These are phyloP conservation scores for Ogataea angusta DNA, from an alignment of 805 yeast genomes.

Conservation along the genomic window DNA sequence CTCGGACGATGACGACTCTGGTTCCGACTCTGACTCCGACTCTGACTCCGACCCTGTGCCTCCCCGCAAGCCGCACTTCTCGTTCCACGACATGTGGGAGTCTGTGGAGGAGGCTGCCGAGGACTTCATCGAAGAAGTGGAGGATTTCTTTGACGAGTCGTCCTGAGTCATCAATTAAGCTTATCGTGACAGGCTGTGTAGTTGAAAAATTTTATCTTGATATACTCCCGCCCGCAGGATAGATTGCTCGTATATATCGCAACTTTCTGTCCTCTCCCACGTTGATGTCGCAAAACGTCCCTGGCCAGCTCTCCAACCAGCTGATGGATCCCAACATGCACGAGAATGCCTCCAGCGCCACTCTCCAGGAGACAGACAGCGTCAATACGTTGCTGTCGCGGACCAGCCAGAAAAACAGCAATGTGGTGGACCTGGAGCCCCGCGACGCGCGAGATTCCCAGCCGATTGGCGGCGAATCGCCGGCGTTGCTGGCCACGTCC, in stretches of 20 bases:
- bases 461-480: conserved; percentile 23
- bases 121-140: conserved; percentile 25
- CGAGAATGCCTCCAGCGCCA: conserved; percentile 2
- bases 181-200: conserved; percentile 6
- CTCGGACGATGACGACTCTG: conserved; percentile 19
- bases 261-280: neutral
- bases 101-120: conserved; percentile 24
- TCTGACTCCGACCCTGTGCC: conserved; percentile 11
- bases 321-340: conserved; percentile 1
- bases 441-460: conserved; percentile 1
- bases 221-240: conserved; percentile 4
- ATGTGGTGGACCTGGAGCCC: conserved; percentile 12
- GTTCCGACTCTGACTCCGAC: conserved; percentile 12
- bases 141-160: conserved; percentile 20
- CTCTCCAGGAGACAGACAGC: conserved; percentile 11
- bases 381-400: conserved; percentile 15
- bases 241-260: neutral
- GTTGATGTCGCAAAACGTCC: conserved; percentile 1
- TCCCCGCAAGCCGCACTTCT: neutral
- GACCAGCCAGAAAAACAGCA: conserved; percentile 1
- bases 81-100: conserved; percentile 17
- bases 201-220: conserved; percentile 7
- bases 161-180: neutral
- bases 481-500: conserved; percentile 35
- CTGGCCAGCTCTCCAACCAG: neutral